Evolutionary conservation across 345 rosid genomes (phyloP), one percentile per base, ranked within the genome.

Genomic region (Schrenkiella parvula): DNA sequence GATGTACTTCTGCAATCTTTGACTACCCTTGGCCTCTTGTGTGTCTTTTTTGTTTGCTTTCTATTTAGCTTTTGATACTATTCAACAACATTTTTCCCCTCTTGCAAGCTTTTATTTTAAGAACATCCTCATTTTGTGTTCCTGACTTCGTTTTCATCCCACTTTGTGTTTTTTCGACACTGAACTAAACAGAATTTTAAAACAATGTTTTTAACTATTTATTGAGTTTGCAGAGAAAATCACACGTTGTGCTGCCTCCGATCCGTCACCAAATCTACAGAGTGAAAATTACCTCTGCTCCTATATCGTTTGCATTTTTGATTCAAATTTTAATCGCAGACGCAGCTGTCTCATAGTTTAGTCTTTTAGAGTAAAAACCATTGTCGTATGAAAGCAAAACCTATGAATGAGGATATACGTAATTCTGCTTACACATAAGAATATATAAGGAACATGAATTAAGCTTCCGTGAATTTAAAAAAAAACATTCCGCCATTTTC

Each of bases 61-160:
- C 60, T 61, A 0, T 56, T 56, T 44, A 56, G 71, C 52, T 48
- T 56, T 73, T 57, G 35, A 32, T 43, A 31, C 70, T 72, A 6
- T 32, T 54, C 15, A 54, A 42, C 65, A 64, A 25, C 64, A 2
- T 22, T 46, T n/a, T 11, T 14, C 13, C 52, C 17, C 13, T 66
- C 41, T 66, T 38, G 60, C 38, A 48, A 74, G 44, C 61, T 21
- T 66, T 58, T 5, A 15, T 29, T 37, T 61, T 10, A 47, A 74
- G 37, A 73, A 57, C 66, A 47, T 35, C 60, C 2, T 46, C 42
- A 18, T 62, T 10, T 15, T 31, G 15, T 19, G 44, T 29, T 47
- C 18, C 15, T 19, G 14, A 29, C 28, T 63, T 31, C 15, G 2
- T 25, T 3, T 26, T 11, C 1, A 62, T 62, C 12, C 29, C 44